Conservation (phyloP, 1,284 basidiomycete genomes). For the Porodaedalea pini region DNA sequence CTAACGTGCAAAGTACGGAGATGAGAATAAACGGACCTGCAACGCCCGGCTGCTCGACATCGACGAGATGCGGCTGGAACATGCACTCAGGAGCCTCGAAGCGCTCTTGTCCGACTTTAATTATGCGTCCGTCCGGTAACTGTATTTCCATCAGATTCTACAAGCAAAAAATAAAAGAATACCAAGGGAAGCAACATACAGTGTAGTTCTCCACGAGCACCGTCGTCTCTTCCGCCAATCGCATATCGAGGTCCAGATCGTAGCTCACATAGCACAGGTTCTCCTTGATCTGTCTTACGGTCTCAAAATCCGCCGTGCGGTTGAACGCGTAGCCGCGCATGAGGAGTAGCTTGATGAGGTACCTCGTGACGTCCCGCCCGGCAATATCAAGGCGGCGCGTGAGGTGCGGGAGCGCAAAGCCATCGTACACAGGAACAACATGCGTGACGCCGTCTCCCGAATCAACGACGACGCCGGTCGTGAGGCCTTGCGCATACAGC, state of each 20-base stretch:
- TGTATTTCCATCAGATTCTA: constrained; percentile 30
- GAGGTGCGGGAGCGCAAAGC: constrained; percentile 92
- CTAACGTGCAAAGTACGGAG: neutral
- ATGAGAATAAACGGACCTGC: constrained; percentile 56
- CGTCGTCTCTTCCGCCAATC: constrained; percentile 94
- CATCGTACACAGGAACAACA: constrained; percentile 98
- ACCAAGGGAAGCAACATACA: constrained; percentile 36
- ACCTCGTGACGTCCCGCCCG: constrained; percentile 96
- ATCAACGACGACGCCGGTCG: constrained; percentile 97
- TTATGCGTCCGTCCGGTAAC: constrained; percentile 94
- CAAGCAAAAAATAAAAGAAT: neutral
- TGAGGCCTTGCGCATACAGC: constrained; percentile 72
- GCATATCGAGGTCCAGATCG: constrained; percentile 92
- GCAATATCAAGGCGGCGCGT: constrained; percentile 95
- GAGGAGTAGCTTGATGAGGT: constrained; percentile 96
- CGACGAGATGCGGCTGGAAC: constrained; percentile 99
- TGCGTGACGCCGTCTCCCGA: constrained; percentile 99
- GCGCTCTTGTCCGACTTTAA: constrained; percentile 98
- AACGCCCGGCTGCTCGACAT: constrained; percentile 95
- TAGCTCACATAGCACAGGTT: constrained; percentile 98
- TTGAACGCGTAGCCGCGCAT: constrained; percentile 99
- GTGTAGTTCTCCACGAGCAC: constrained; percentile 95
- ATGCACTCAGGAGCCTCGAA: constrained; percentile 99
- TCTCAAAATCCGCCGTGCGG: constrained; percentile 98
- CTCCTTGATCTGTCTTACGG: constrained; percentile 98